Conservation (phyloP, 2,329 filamentous ascomycete species). For the Clarireedia homoeocarpa region DNA sequence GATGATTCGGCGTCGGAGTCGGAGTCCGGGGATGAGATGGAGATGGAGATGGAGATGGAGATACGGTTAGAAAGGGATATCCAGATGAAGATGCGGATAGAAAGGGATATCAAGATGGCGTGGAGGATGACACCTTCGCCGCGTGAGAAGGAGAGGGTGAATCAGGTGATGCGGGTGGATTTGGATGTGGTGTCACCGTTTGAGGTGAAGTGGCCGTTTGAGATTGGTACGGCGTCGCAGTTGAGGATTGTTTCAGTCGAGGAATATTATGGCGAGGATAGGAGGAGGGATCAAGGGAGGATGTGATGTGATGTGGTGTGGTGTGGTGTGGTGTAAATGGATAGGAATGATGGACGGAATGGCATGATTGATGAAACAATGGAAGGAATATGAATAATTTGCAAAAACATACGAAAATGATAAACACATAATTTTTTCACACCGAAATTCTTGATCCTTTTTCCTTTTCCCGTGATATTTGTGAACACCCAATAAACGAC, state of each 20-base stretch:
- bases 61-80: too few species aligned
- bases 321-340: neutral
- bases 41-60: neutral
- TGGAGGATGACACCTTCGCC: neutral
- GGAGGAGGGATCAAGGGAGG: neutral
- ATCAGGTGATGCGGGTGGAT: neutral
- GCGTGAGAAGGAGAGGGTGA: neutral
- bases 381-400: neutral
- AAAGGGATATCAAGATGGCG: neutral
- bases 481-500: neutral
- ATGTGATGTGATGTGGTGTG: neutral
- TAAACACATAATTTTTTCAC: neutral
- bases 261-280: neutral
- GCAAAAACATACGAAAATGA: neutral
- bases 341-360: neutral
- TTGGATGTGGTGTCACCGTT: slow-evolving; percentile 2
- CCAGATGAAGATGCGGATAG: too few species aligned
- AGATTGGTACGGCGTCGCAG: neutral
- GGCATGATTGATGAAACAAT: neutral
- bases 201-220: neutral
- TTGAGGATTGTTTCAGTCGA: slow-evolving; percentile 2
- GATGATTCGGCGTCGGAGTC: neutral
- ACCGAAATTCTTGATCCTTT: neutral
- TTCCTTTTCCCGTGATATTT: neutral
- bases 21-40: neutral